phyloP scores from a whole-genome alignment of 2,329 filamentous ascomycete species.

The Pseudogymnoascus sp. region DNA sequence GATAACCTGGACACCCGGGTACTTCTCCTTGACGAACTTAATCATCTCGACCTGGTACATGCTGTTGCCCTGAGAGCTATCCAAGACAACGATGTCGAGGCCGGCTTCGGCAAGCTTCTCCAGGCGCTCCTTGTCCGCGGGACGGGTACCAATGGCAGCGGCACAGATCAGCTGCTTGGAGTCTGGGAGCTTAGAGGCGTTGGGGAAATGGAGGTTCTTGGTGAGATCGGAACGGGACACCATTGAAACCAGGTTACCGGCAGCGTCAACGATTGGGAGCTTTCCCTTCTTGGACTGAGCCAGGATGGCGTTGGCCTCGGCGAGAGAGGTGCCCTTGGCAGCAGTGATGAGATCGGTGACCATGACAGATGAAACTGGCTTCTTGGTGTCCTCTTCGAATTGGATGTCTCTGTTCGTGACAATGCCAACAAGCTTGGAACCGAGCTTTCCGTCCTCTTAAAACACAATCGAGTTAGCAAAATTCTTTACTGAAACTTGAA shows the following conservation, averaged over 20 bases:
- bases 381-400: conserved; percentile 70
- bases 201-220: conserved; percentile 96
- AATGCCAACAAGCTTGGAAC: conserved; percentile 93
- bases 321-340: conserved; percentile 68
- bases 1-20: conserved; percentile 84
- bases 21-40: conserved; percentile 85
- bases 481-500: conserved; percentile 12
- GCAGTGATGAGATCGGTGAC: conserved; percentile 90
- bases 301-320: conserved; percentile 87
- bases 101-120: conserved; percentile 87
- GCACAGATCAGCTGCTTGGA: conserved; percentile 97
- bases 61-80: conserved; percentile 96
- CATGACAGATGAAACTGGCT: conserved; percentile 84
- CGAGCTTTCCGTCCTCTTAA: conserved; percentile 80
- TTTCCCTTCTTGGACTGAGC: conserved; percentile 98
- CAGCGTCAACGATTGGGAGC: conserved; percentile 79
- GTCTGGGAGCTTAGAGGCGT: conserved; percentile 90
- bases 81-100: conserved; percentile 88
- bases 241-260: conserved; percentile 82
- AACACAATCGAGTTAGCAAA: conserved; percentile 31
- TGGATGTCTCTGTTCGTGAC: conserved; percentile 97
- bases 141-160: conserved; percentile 89
- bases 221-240: conserved; percentile 92
- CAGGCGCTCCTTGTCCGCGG: conserved; percentile 82
- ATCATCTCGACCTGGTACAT: conserved; percentile 99